Base-by-base conservation (phyloP, 108 stramenopile genomes). In the Fistulifera pelliculosa region DNA sequence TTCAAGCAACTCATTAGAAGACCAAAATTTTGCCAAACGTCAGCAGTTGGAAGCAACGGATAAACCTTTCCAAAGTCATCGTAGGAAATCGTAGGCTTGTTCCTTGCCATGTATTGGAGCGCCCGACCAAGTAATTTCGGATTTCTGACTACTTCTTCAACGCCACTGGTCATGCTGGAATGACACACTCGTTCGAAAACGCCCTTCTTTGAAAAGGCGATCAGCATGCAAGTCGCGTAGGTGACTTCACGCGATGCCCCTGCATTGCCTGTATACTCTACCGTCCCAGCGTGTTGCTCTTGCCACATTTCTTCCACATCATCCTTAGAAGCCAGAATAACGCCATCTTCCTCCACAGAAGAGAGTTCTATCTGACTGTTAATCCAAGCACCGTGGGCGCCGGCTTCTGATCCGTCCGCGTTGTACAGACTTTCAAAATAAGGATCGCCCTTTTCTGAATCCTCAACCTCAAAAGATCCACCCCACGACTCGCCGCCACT, bases 221-320 rank as follows among this genome's bases (percentile, higher is more conserved):
- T 24, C 25, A 51, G 12, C 6, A 51, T 16, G 19, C 27, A 7
- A 16, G 19, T 6, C 3, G 23, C 5, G 27, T 51, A 51, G 7
- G 50, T 51, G n/a, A 24, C 24, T 48, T 10, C 10, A 10, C 47
- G 14, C 16, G 14, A 17, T 10, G 47, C 47, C 18, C 47, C 47
- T 7, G 6, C 6, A 12, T 51, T 51, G 3, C 50, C 50, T 6
- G 23, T 7, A 25, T 51, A 51, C 19, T 21, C 19, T 7, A 51
- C 19, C 27, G 3, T 24, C 6, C 27, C 50, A 8, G 2, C 8
- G 19, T 7, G 7, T 5, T 19, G 7, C 24, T 22, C 19, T 24
- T 16, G 22, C 50, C 50, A 51, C 50, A 51, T 51, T 12, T 51
- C 19, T 5, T 51, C 50, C 19, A 51, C 27, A 27, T 5, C 6